Base-by-base conservation (phyloP, 805 yeast species). In the Sugiyamaella qingdaonensis region DNA sequence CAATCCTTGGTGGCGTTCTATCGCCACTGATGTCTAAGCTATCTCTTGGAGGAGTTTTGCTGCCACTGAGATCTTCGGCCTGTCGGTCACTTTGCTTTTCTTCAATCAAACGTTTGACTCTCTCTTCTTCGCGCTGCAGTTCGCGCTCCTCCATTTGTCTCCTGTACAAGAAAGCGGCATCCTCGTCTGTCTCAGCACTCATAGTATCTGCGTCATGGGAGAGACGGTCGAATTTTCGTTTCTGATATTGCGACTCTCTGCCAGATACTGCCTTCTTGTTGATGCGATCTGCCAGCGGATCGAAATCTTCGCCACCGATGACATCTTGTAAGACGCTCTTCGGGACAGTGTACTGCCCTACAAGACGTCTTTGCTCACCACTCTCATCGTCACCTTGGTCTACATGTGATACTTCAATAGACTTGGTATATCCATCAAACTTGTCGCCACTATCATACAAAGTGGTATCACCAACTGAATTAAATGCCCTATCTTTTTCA, bases 241-340 rank as follows among this genome's bases (percentile, higher is more conserved):
- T 71, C 46, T 79, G 83, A 61, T 80, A 83, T 4, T 73, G 78
- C 44, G 71, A 68, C 58, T 77, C 82, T 16, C 74, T 68, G 2
- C 70, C 68, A 36, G 59, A 65, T 36, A 65, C 57, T 16, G 61
- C 54, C 41, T 56, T 54, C 52, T 39, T 54, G 58, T 58, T 51
- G 58, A 39, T 47, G 52, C 60, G 55, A 41, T 58, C 59, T 44
- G 47, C 55, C 34, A 64, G 53, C 61, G 64, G 68, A 50, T 73
- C 78, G 10, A 54, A 54, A 11, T 64, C 68, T 10, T 61, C 69
- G 18, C 56, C 60, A 10, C 53, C 62, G 7, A 65, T 68, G 11
- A 58, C 59, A 43, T 66, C 68, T 8, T 65, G 61, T 48, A 65
- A 58, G 13, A 72, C 62, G 5, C 67, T 68, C 51, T 70, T 59